phyloP scores from a whole-genome alignment of 305 asterid species.

The Ilex paraguariensis region DNA sequence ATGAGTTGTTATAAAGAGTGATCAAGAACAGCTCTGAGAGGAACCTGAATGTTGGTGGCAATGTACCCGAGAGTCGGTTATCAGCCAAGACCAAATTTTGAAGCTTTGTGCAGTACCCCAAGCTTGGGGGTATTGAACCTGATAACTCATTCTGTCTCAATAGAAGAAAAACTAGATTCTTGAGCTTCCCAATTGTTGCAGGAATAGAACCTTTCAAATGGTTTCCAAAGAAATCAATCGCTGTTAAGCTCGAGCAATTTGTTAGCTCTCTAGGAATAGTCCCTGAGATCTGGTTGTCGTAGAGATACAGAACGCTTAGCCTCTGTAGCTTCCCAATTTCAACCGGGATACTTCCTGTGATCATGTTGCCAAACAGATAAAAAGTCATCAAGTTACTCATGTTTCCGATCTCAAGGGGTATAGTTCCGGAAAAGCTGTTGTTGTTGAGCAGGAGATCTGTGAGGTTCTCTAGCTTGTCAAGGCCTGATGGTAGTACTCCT shows the following conservation, averaged over 20 bases:
- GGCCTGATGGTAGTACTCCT: slow-evolving; percentile 45
- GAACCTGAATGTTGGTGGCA: slow-evolving; percentile 62
- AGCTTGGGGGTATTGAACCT: slow-evolving; percentile 66
- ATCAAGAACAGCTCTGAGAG: slow-evolving; percentile 52
- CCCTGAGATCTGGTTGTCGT: slow-evolving; percentile 79
- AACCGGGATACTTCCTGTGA: slow-evolving; percentile 56
- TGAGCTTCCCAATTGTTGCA: slow-evolving; percentile 62
- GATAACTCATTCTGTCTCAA: slow-evolving; percentile 76
- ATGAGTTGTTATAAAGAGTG: slow-evolving; percentile 81
- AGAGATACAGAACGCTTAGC: slow-evolving; percentile 49
- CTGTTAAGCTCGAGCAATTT: slow-evolving; percentile 55
- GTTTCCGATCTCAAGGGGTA: slow-evolving; percentile 71
- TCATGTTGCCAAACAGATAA: slow-evolving; percentile 60
- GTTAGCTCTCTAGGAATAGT: slow-evolving; percentile 65
- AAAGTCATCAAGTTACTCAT: slow-evolving; percentile 47
- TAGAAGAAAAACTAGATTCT: slow-evolving; percentile 54
- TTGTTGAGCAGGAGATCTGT: slow-evolving; percentile 85
- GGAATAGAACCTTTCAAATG: slow-evolving; percentile 71
- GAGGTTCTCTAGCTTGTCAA: slow-evolving; percentile 46
- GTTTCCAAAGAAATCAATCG: slow-evolving; percentile 77
- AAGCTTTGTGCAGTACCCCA: slow-evolving; percentile 82
- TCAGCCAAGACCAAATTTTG: slow-evolving; percentile 66
- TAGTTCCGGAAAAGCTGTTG: slow-evolving; percentile 63
- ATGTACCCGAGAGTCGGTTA: slow-evolving; percentile 68
- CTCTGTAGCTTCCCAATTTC: slow-evolving; percentile 68